Evolutionary conservation across 768 basidiomycete genomes (phyloP).

Genomic region (Hypsizygus marmoreus): DNA sequence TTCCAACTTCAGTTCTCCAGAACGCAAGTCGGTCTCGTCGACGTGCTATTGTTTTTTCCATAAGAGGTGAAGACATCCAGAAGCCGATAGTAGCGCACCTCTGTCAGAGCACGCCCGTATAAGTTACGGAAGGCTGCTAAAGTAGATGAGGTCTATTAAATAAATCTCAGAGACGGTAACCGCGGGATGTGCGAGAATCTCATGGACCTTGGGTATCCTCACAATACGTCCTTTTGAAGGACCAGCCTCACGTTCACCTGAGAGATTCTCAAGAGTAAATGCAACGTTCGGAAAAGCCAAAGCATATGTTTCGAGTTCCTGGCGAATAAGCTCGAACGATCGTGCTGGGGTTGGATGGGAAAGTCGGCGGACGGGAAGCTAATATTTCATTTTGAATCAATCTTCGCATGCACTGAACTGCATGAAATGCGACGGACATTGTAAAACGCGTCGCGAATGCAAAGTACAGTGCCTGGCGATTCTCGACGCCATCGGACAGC

Average conservation of each 20-base stretch:
- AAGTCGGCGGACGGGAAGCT: conserved; percentile 82
- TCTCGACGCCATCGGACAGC: conserved; percentile 78
- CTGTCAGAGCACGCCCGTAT: conserved; percentile 69
- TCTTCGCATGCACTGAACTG: not conserved
- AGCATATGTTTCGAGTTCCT: conserved; percentile 72
- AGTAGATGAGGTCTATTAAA: conserved; percentile 59
- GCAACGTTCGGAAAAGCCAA: conserved; percentile 70
- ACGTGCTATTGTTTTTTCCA: conserved; percentile 52
- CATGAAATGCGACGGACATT: conserved; percentile 53
- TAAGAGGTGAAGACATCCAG: conserved; percentile 7
- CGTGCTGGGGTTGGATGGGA: conserved; percentile 63
- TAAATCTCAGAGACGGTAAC: not conserved
- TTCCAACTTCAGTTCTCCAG: conserved; percentile 56
- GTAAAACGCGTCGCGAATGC: conserved; percentile 87
- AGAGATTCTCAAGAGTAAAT: conserved; percentile 66
- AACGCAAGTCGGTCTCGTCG: conserved; percentile 56
- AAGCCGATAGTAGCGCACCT: conserved; percentile 47
- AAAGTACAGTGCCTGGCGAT: conserved; percentile 76
- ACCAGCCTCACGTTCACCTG: conserved; percentile 35
- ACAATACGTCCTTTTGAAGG: conserved; percentile 48
- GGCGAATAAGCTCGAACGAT: conserved; percentile 67
- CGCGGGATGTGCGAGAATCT: not conserved
- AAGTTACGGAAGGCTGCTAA: conserved; percentile 71
- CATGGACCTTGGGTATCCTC: conserved; percentile 66
- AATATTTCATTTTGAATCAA: too few species aligned